Evolutionary conservation across 257 asterid genomes (phyloP).

Genomic region (Solanum chilense): DNA sequence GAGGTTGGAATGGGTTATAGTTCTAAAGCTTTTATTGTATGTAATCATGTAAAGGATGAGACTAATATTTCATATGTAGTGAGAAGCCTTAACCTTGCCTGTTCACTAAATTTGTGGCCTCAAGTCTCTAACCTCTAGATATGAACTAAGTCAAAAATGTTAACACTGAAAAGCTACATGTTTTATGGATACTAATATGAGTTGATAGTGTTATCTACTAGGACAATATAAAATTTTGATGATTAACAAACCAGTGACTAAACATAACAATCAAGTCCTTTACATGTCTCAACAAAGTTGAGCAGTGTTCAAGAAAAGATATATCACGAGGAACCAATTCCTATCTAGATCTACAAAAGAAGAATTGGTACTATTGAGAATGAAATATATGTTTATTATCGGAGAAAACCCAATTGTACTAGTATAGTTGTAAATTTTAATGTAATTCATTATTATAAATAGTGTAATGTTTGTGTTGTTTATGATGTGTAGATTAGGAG

Average conservation of each 20-base stretch:
- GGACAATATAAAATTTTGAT: not conserved
- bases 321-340: not conserved
- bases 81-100: not conserved
- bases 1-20: not conserved
- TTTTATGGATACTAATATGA: not conserved
- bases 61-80: not conserved
- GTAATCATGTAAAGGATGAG: not conserved
- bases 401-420: not conserved
- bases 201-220: not conserved
- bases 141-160: not conserved
- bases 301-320: not conserved
- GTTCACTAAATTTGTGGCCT: not conserved
- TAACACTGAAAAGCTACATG: not conserved
- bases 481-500: not conserved
- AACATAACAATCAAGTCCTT: not conserved
- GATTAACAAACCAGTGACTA: not conserved
- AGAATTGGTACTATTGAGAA: not conserved
- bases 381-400: not conserved
- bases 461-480: not conserved
- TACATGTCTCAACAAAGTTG: not conserved
- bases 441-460: no score
- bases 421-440: not conserved
- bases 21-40: not conserved
- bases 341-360: not conserved
- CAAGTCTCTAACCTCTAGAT: not conserved